phyloP scores from a whole-genome alignment of 352 stramenopile genomes.

The Pythium vanterpoolii region DNA sequence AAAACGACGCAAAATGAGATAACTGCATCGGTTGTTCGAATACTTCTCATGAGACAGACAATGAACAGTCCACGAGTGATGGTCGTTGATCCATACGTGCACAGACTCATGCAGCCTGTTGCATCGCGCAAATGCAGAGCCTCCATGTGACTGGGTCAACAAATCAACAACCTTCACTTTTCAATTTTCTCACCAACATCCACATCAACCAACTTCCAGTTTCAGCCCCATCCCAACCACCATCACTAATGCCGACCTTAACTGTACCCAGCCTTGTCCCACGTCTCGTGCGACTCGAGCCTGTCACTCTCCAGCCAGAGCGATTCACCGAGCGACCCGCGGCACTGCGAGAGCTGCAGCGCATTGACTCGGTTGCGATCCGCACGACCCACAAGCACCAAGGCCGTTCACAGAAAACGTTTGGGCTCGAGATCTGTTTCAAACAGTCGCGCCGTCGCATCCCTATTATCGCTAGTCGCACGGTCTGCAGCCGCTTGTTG shows the following conservation, averaged over 20 bases:
- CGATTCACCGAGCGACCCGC: conserved; percentile 4
- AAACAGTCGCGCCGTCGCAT: conserved; percentile 15
- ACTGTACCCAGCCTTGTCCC: neutral
- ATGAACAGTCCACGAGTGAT: conserved; percentile 6
- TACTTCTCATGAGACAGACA: conserved; percentile 12
- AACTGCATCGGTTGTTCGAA: conserved; percentile 13
- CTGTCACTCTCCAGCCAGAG: conserved; percentile 3
- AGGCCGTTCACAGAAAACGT: neutral
- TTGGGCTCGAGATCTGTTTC: conserved; percentile 4
- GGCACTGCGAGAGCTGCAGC: conserved; percentile 10
- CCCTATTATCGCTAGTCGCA: conserved; percentile 1
- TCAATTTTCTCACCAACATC: conserved; percentile 3
- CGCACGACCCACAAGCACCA: neutral
- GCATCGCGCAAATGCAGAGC: no score
- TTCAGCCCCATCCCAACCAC: neutral
- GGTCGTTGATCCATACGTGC: conserved; percentile 11
- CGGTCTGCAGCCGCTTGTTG: neutral
- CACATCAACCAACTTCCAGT: neutral
- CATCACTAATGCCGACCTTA: neutral
- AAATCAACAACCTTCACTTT: conserved; percentile 11
- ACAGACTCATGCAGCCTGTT: conserved; percentile 4
- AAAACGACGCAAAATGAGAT: conserved; percentile 5
- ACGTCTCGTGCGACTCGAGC: conserved; percentile 1
- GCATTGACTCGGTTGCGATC: conserved; percentile 11
- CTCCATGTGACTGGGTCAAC: neutral